Evolutionary conservation across 2,329 filamentous ascomycete species (phyloP).

Genomic region (Phialocephala sp.): DNA sequence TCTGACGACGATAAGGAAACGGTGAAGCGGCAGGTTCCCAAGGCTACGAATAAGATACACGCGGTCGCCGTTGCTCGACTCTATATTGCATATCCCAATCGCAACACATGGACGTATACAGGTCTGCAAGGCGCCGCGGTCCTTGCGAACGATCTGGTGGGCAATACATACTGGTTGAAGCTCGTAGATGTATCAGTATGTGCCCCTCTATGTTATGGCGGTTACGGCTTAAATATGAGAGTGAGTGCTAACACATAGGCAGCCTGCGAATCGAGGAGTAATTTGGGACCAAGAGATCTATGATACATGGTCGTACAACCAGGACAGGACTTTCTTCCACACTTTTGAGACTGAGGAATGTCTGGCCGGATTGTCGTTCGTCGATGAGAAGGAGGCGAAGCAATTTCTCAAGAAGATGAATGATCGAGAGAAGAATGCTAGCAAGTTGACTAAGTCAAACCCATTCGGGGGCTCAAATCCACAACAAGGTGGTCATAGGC

Average conservation of each 20-base stretch:
- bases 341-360: constrained; percentile 96
- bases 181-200: constrained; percentile 93
- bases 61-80: constrained; percentile 92
- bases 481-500: constrained; percentile 48
- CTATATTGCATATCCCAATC: constrained; percentile 89
- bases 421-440: constrained; percentile 93
- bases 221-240: neutral
- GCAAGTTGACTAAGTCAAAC: constrained; percentile 81
- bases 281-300: constrained; percentile 99
- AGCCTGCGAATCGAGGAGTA: constrained; percentile 81
- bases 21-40: constrained; percentile 92
- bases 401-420: constrained; percentile 98
- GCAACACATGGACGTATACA: constrained; percentile 88
- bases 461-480: constrained; percentile 66
- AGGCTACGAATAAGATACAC: constrained; percentile 95
- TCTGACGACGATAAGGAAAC: constrained; percentile 95
- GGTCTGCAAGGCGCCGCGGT: constrained; percentile 91
- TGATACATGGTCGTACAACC: constrained; percentile 92
- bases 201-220: constrained; percentile 9
- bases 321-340: constrained; percentile 97
- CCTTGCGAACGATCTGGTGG: constrained; percentile 90
- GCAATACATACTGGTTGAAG: constrained; percentile 97
- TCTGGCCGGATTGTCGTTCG: constrained; percentile 86
- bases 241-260: constrained; percentile 31
- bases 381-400: constrained; percentile 96